A percentile compares a stretch with the other conserved stretches of the same genome.
Evolutionary conservation across 1,139 yeast genomes (phyloP).

Genomic region (Keqinozyma sinolaborantium): DNA sequence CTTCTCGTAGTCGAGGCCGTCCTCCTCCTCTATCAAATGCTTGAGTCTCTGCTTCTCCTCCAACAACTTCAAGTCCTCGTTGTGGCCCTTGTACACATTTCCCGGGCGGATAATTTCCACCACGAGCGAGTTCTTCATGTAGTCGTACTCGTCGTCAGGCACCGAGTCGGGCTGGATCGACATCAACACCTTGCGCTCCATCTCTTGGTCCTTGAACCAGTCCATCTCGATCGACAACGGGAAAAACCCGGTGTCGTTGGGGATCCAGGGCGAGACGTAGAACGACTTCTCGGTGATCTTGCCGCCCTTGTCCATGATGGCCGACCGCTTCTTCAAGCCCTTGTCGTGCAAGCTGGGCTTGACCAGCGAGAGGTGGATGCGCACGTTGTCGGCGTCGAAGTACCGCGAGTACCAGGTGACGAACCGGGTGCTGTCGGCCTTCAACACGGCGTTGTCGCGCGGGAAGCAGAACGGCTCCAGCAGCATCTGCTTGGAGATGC

Average conservation of each 20-base stretch:
- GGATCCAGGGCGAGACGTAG: constrained; percentile 68
- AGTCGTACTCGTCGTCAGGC: constrained; percentile 62
- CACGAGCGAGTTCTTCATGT: constrained; percentile 47
- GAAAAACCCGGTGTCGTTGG: constrained; percentile 59
- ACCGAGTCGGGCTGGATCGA: constrained; percentile 71
- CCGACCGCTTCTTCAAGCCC: constrained; percentile 49
- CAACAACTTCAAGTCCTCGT: constrained; percentile 46
- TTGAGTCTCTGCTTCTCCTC: constrained; percentile 33
- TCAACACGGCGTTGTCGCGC: constrained; percentile 51
- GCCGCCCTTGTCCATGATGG: constrained; percentile 38
- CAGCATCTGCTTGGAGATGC: constrained; percentile 48
- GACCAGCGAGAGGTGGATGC: constrained; percentile 63
- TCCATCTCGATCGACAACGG: constrained; percentile 57
- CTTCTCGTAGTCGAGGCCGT: constrained; percentile 60
- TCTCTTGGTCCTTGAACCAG: constrained; percentile 52
- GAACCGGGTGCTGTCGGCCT: constrained; percentile 63
- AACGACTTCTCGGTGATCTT: constrained; percentile 46
- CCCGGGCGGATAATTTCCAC: constrained; percentile 56
- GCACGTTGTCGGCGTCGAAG: constrained; percentile 54
- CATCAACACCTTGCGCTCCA: constrained; percentile 48
- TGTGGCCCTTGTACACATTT: constrained; percentile 56
- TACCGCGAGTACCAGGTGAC: constrained; percentile 77
- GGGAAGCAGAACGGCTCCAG: constrained; percentile 87
- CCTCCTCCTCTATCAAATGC: constrained; percentile 49
- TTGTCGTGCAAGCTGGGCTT: constrained; percentile 52